phyloP scores from a whole-genome alignment of 2,329 filamentous ascomycete species.

The Alternaria atra region DNA sequence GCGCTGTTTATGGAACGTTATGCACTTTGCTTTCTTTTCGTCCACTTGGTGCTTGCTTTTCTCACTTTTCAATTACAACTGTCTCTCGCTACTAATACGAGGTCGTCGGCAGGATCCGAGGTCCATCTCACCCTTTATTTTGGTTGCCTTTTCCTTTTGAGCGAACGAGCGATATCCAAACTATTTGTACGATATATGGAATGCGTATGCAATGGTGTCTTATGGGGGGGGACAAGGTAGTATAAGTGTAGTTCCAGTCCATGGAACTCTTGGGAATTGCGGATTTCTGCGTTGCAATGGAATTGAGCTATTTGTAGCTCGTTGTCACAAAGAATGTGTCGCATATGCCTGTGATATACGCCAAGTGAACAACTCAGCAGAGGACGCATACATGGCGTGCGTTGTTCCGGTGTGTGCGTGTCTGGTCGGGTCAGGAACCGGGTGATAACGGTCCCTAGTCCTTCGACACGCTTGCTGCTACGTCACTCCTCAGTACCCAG shows the following conservation, averaged over 20 bases:
- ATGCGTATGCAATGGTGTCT: neutral
- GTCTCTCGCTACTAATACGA: slow-evolving; percentile 18
- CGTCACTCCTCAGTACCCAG: neutral
- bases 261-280: neutral
- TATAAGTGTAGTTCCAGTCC: neutral
- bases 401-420: neutral
- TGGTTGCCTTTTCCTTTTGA: neutral
- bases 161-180: slow-evolving; percentile 1
- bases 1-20: too few species aligned
- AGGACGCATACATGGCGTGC: neutral
- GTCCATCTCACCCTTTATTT: neutral
- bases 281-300: neutral
- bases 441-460: neutral
- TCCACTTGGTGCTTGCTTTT: neutral
- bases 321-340: too few species aligned
- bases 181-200: neutral
- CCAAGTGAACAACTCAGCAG: neutral
- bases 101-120: slow-evolving; percentile 5
- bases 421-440: neutral
- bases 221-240: too few species aligned
- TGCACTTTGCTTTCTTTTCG: neutral
- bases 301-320: neutral
- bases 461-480: neutral
- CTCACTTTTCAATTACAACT: neutral
- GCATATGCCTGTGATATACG: too few species aligned